Percentiles rank a stretch among this genome's conserved stretches.
Evolutionary conservation across 2,329 filamentous ascomycete genomes (phyloP).

Genomic region (Anthostomella pinea): DNA sequence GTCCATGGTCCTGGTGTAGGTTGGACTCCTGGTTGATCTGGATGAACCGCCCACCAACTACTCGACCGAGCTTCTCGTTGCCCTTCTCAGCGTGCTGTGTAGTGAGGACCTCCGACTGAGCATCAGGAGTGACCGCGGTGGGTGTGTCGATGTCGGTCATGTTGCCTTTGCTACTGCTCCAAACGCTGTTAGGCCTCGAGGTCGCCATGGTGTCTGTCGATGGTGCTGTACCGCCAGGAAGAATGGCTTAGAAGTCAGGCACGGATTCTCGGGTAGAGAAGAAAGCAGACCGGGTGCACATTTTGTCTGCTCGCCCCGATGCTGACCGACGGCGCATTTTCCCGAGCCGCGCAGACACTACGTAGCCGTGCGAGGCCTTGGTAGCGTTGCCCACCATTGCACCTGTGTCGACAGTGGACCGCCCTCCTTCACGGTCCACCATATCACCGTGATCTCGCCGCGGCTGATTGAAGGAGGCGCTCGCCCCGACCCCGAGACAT

Average conservation of each 20-base stretch:
- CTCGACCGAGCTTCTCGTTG: slow-evolving; percentile 27
- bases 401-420: slow-evolving; percentile 1
- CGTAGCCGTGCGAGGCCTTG: slow-evolving; percentile 2
- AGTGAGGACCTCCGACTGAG: slow-evolving; percentile 1
- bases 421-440: slow-evolving; percentile 13
- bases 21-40: slow-evolving; percentile 30
- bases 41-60: slow-evolving; percentile 38
- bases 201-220: neutral
- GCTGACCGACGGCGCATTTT: neutral
- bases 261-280: no score
- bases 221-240: no score
- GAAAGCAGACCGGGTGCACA: no score
- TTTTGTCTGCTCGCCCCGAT: no score
- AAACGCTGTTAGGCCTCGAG: neutral
- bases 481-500: no score
- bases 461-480: no score
- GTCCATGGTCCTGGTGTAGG: slow-evolving; percentile 33
- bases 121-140: slow-evolving; percentile 2
- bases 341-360: no score
- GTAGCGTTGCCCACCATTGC: no score
- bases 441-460: slow-evolving; percentile 19
- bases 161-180: neutral
- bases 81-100: slow-evolving; percentile 2
- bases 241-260: no score
- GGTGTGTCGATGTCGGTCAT: slow-evolving; percentile 1